Evolutionary conservation across 164 flowering plant genomes (phyloP).

Genomic region (Paratinospora sagittata): DNA sequence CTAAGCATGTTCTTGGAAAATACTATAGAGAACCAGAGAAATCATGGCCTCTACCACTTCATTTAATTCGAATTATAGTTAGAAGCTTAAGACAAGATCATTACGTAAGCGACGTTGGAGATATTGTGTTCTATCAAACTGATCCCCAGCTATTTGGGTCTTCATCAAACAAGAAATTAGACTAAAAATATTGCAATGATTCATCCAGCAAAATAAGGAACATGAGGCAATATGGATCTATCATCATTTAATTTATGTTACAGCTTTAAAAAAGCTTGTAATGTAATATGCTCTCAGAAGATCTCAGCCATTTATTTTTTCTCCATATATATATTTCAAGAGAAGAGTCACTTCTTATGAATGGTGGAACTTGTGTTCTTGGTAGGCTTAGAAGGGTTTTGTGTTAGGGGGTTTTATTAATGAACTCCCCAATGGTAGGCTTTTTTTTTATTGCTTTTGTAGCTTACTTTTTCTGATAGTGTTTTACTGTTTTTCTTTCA

Average conservation of each 20-base stretch:
- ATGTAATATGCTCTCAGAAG: background rate
- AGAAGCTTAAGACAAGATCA: constrained; percentile 47
- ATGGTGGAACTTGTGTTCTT: background rate
- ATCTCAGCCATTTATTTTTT: background rate
- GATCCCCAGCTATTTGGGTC: constrained; percentile 26
- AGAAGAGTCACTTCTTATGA: background rate
- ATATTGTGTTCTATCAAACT: constrained; percentile 49
- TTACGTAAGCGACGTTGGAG: constrained; percentile 48
- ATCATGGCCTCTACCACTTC: constrained; percentile 52
- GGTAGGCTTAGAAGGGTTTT: background rate
- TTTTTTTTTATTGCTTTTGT: no score
- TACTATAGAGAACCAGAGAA: constrained; percentile 53
- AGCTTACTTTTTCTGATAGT: no score
- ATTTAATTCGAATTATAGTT: constrained; percentile 31
- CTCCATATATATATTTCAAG: background rate
- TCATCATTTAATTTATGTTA: background rate
- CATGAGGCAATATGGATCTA: background rate
- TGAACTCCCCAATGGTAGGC: no score
- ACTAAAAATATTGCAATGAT: constrained; percentile 5
- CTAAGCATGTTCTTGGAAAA: constrained; percentile 51
- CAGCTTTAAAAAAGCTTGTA: background rate
- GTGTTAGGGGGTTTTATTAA: no score
- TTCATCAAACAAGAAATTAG: constrained; percentile 17
- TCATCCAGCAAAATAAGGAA: background rate
- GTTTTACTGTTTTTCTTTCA: no score